phyloP scores from a whole-genome alignment of 257 asterid genomes.

The Buddleja alternifolia region DNA sequence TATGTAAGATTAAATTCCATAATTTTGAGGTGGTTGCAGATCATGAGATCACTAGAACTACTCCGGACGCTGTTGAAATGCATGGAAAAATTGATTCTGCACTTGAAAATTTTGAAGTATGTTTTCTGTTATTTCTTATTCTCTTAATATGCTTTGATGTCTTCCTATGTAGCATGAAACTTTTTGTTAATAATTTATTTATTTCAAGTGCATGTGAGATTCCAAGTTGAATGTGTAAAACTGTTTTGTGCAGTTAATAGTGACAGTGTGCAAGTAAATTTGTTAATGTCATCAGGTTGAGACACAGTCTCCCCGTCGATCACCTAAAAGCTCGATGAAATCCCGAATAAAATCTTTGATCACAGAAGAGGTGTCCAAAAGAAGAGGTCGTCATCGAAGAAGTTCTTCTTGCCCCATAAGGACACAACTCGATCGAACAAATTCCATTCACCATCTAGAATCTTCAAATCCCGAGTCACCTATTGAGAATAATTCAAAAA shows the following conservation, averaged over 20 bases:
- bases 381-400: conserved; percentile 59
- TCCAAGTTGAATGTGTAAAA: not conserved
- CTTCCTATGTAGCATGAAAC: too few species aligned
- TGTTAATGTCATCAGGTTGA: conserved; percentile 37
- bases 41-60: conserved; percentile 24
- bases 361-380: conserved; percentile 51
- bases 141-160: not conserved
- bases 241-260: not conserved
- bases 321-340: conserved; percentile 65
- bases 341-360: conserved; percentile 68
- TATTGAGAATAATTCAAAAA: not conserved
- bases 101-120: conserved; percentile 40
- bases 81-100: conserved; percentile 30
- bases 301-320: conserved; percentile 33
- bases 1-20: too few species aligned
- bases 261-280: not conserved
- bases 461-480: conserved; percentile 11
- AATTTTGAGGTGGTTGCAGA: conserved; percentile 35
- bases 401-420: conserved; percentile 60
- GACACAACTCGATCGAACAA: conserved; percentile 23
- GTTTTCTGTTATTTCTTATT: conserved; percentile 24
- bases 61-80: conserved; percentile 27
- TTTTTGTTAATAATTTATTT: not conserved
- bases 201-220: not conserved
- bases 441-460: conserved; percentile 31